Base-by-base conservation (phyloP, 306 rosid species). In the Cicer yamashitae region DNA sequence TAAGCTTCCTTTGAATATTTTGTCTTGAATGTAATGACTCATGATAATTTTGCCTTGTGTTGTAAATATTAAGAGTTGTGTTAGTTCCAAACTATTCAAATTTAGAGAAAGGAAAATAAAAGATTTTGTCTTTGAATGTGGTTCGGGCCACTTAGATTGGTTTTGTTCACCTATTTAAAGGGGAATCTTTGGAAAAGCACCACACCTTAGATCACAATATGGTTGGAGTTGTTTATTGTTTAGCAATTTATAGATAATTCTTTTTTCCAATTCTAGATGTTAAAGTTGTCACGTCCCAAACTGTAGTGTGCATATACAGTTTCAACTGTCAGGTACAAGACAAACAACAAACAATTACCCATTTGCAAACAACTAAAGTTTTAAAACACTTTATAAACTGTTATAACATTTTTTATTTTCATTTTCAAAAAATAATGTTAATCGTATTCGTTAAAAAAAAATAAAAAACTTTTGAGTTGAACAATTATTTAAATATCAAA, bases 211-310 rank as follows among this genome's bases (percentile, higher is more conserved):
- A 67, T 57, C 74, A 76, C 45, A 82, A 71, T 8, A 39, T 64
- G 66, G 75, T 64, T 71, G 75, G 50, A 71, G 43, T 76, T 82
- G 82, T 52, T 82, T 71, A 82, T 64, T 71, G 64, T 6, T 64
- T 76, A 64, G 78, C 38, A 82, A 65, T 3, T 20, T 79, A 10
- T 79, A 58, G 82, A 79, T 47, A 63, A 54, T 81, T 70, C 79
- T 12, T 71, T 47, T 84, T 80, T 71, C 82, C 82, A 67, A 59
- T 43, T 65, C 3, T 56, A 56, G 82, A 45, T 50, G 22, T 45
- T 54, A 51, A 66, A 80, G 78, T 76, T 50, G 65, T 66, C 34
- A 67, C 51, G 60, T 47, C 63, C 66, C 30, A 61, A 73, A 73
- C 56, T 41, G 79, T 39, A 44, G 84, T 67, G 59, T 41, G 69